Evolutionary conservation across 371 early-diverging fungal species (phyloP), one percentile per base, ranked within the genome.

Genomic region (Modicella reniformis): DNA sequence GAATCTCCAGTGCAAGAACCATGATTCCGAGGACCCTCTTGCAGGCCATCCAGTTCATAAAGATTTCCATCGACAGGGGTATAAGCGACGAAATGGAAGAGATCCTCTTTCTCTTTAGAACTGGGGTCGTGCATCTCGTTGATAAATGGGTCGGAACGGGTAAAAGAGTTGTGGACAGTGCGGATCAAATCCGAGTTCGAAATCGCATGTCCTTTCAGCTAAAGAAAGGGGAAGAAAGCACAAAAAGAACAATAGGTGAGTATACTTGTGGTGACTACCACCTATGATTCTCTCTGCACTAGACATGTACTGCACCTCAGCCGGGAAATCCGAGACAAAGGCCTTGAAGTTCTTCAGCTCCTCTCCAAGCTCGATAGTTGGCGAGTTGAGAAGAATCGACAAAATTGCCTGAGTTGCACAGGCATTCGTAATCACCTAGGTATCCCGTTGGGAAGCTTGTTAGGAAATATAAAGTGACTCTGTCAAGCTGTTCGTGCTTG

Each of bases 361-460:
- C 32, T 85, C 82, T 7, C 94, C 94, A 49, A 96, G 81, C 9
- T 93, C 91, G 21, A 96, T 80, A 51, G 83, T 84, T 0, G 71
- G 66, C 34, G 86, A 83, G 75, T 97, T 97, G 33, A 97, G 75
- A 49, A 95, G 77, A 50, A 97, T 90, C 12, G 93, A 92, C 25
- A 97, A 79, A 65, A 97, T 94, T 3, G 97, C 97, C 81, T 96
- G 96, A 0, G 97, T 96, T 15, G 96, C 96, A 70, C 97, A 97
- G 3, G 97, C 96, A 80, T 97, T 97, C 33, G 91, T 84, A 41
- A 93, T 85, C 7, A 92, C 84, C 86, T 93, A 49, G 37, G 6
- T 44, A 44, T 44, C 19, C 44, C 44, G 17, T 12, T 32, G 40
- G 50, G 19, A 80, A 52, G 3, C 17, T 3, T 44, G 44, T 44